A percentile compares a stretch with the other conserved stretches of the same genome.
Conservation (phyloP, 2,329 filamentous ascomycete genomes). For the Leptoxyphium fumago region DNA sequence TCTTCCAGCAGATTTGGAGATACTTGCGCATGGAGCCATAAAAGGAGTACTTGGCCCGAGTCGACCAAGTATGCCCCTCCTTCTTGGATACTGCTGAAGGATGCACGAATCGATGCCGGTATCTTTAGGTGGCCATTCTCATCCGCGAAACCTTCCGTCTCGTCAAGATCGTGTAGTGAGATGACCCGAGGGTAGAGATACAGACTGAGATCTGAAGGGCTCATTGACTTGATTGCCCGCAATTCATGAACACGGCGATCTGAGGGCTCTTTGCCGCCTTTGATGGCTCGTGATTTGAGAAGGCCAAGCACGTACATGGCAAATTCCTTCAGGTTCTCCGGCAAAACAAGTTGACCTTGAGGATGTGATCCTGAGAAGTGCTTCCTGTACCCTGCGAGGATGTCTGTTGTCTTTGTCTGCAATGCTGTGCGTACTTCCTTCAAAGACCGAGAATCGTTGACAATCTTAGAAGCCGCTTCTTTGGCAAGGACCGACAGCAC, state of each 20-base stretch:
- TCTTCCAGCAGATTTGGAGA: conserved; percentile 84
- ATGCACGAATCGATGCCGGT: conserved; percentile 65
- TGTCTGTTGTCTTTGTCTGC: conserved; percentile 84
- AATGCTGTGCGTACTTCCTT: conserved; percentile 75
- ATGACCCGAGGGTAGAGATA: conserved; percentile 95
- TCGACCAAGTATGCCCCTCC: conserved; percentile 91
- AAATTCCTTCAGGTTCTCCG: conserved; percentile 90
- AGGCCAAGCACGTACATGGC: conserved; percentile 89
- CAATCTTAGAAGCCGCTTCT: conserved; percentile 77
- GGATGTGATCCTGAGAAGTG: conserved; percentile 79
- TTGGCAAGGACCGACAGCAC: conserved; percentile 81
- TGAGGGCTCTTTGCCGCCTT: conserved; percentile 76
- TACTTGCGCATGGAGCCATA: conserved; percentile 88
- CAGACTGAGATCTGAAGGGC: conserved; percentile 67
- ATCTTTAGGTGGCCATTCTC: conserved; percentile 77
- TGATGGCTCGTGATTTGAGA: conserved; percentile 83
- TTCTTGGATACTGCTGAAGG: conserved; percentile 76
- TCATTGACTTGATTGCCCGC: conserved; percentile 79
- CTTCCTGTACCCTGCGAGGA: conserved; percentile 83
- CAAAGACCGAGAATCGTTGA: conserved; percentile 46
- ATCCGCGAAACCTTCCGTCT: conserved; percentile 85
- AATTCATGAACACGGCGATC: conserved; percentile 86
- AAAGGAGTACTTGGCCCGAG: conserved; percentile 78
- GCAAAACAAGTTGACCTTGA: conserved; percentile 83
- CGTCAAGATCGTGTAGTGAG: conserved; percentile 74